Evolutionary conservation across 2,329 filamentous ascomycete genomes (phyloP).

Genomic region (Aspergillus carbonarius): DNA sequence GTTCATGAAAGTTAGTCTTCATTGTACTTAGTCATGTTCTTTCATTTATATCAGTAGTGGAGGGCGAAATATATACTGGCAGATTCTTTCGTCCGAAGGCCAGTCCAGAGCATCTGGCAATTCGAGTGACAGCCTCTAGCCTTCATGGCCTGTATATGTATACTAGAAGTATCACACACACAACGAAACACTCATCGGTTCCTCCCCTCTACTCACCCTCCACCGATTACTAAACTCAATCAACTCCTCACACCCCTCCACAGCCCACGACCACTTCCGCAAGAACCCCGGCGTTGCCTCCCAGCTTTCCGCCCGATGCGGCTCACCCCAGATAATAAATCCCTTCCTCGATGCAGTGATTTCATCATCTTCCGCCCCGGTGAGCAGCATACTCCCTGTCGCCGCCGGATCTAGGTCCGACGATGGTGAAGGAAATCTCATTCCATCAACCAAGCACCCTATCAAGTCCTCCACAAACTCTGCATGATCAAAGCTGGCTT

Average conservation of each 20-base stretch:
- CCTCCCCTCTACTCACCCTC: not conserved
- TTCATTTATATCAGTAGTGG: too few relatives aligned
- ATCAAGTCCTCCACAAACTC: conserved; percentile 16
- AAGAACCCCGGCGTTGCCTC: conserved; percentile 21
- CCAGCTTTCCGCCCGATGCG: conserved; percentile 15
- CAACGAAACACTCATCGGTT: not conserved
- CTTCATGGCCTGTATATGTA: not conserved
- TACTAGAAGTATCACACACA: not conserved
- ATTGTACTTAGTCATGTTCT: too few relatives aligned
- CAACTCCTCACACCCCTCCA: conserved; percentile 19
- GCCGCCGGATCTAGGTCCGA: not conserved
- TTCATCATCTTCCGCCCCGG: conserved; percentile 13
- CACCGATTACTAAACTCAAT: conserved; percentile 8
- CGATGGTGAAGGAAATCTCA: not conserved
- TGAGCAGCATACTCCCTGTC: not conserved
- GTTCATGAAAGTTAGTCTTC: too few relatives aligned
- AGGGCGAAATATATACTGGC: too few relatives aligned
- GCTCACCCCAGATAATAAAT: conserved; percentile 20
- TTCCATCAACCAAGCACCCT: conserved; percentile 1
- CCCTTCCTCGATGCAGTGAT: conserved; percentile 13
- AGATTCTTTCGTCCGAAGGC: too few relatives aligned
- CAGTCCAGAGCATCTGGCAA: too few relatives aligned
- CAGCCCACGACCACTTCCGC: conserved; percentile 19
- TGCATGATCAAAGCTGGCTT: conserved; percentile 12
- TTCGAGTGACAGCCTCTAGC: too few relatives aligned